Conservation (phyloP, 2,329 filamentous ascomycete genomes). For the Bipolaris cookei region DNA sequence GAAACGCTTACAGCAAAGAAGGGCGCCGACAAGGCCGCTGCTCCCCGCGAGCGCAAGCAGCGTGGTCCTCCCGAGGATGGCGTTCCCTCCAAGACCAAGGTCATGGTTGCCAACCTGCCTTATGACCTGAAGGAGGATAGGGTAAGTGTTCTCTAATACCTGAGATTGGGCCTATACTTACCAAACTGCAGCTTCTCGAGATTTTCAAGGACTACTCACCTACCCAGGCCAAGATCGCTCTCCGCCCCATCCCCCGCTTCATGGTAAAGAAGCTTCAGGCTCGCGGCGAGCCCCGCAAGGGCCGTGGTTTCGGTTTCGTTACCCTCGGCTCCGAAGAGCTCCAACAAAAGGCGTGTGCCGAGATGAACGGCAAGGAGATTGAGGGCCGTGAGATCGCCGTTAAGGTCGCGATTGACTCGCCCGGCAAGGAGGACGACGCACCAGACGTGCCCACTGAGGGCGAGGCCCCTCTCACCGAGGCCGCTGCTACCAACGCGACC, state of each 20-base stretch:
- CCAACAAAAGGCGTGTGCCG: slow-evolving; percentile 93
- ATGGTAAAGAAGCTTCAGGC: slow-evolving; percentile 99
- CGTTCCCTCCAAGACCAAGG: slow-evolving; percentile 97
- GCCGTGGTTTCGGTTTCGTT: slow-evolving; percentile 97
- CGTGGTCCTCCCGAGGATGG: slow-evolving; percentile 96
- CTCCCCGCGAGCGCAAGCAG: slow-evolving; percentile 69
- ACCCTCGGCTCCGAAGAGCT: slow-evolving; percentile 93
- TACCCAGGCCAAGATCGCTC: slow-evolving; percentile 95
- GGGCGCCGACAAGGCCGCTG: slow-evolving; percentile 56
- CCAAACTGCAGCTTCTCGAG: slow-evolving; percentile 79
- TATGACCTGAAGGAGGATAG: slow-evolving; percentile 98
- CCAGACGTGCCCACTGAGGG: slow-evolving; percentile 54
- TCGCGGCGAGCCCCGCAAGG: slow-evolving; percentile 97
- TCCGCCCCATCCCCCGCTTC: slow-evolving; percentile 97
- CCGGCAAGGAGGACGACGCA: slow-evolving; percentile 93
- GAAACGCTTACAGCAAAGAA: slow-evolving; percentile 62
- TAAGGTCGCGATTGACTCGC: slow-evolving; percentile 99
- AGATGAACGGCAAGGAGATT: slow-evolving; percentile 99
- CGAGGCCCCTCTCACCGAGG: slow-evolving; percentile 44
- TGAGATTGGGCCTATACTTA: slow-evolving; percentile 14
- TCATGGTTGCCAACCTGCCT: slow-evolving; percentile 99
- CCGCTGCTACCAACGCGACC: slow-evolving; percentile 27
- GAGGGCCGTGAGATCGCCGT: slow-evolving; percentile 98
- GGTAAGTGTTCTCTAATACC: slow-evolving; percentile 60
- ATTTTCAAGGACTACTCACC: slow-evolving; percentile 93